Percentiles rank a stretch among this genome's conserved stretches.
Conservation (phyloP, 1,284 basidiomycete species). For the Leucoagaricus sp. region DNA sequence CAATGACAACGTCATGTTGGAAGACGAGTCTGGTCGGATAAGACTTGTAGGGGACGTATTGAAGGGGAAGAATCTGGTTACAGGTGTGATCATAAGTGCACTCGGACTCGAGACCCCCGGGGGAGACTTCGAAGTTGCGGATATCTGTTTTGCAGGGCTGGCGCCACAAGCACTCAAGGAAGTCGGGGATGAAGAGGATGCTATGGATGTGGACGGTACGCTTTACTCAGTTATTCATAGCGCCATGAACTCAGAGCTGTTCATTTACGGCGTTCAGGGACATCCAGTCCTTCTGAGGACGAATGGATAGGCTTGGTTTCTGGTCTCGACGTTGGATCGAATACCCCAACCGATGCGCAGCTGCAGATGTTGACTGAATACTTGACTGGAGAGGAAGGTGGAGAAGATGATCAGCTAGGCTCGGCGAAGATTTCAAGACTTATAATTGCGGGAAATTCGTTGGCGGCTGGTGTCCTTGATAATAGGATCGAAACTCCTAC, state of each 20-base stretch:
- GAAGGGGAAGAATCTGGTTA: slow-evolving; percentile 66
- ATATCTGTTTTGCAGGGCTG: slow-evolving; percentile 84
- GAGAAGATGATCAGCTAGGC: slow-evolving; percentile 60
- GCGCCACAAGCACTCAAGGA: slow-evolving; percentile 57
- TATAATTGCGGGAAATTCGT: slow-evolving; percentile 86
- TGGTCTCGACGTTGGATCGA: slow-evolving; percentile 74
- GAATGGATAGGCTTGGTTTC: slow-evolving; percentile 85
- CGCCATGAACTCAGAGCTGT: no score
- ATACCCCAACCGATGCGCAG: slow-evolving; percentile 68
- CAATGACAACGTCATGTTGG: slow-evolving; percentile 85
- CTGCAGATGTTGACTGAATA: slow-evolving; percentile 87
- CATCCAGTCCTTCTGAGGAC: slow-evolving; percentile 33
- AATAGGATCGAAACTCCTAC: slow-evolving; percentile 37
- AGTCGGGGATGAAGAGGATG: slow-evolving; percentile 31
- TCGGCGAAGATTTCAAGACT: slow-evolving; percentile 78
- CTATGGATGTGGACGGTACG: slow-evolving; percentile 48
- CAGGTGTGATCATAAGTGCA: slow-evolving; percentile 88
- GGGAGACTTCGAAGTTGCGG: slow-evolving; percentile 96
- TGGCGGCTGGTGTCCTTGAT: slow-evolving; percentile 51
- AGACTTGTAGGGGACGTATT: slow-evolving; percentile 78
- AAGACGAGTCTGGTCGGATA: slow-evolving; percentile 95
- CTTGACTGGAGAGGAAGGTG: slow-evolving; percentile 83
- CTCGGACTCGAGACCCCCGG: slow-evolving; percentile 87
- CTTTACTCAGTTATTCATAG: no score
- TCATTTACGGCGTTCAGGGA: not conserved